Conservation (phyloP, 169 alveolate species). For the Cyclospora cayetanensis region DNA sequence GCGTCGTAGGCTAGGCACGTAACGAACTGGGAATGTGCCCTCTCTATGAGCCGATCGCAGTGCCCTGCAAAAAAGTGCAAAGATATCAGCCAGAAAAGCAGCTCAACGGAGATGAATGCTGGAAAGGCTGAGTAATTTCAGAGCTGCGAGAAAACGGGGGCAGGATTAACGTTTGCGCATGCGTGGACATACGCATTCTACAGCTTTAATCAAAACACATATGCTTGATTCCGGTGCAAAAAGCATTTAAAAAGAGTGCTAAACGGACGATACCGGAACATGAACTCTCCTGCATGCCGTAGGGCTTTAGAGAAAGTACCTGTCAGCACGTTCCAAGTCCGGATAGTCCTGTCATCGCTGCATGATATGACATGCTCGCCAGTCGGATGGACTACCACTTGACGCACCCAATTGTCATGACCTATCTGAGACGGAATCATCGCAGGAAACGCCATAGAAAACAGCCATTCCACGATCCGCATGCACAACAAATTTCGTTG, state of each 20-base stretch:
- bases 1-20: constrained; percentile 38
- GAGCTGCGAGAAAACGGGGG: not conserved
- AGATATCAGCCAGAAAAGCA: too few relatives aligned
- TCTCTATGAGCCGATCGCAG: constrained; percentile 7
- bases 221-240: too few relatives aligned
- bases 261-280: too few relatives aligned
- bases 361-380: constrained; percentile 52
- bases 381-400: constrained; percentile 52
- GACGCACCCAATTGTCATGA: constrained; percentile 66
- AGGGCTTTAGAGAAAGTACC: not conserved
- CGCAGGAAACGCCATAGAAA: too few relatives aligned
- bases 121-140: not conserved
- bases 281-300: too few relatives aligned
- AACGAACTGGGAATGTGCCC: constrained; percentile 58
- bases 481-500: too few relatives aligned
- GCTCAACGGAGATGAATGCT: not conserved
- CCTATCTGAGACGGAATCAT: not conserved
- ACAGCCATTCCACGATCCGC: too few relatives aligned
- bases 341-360: constrained; percentile 46
- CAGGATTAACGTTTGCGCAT: too few relatives aligned
- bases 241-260: too few relatives aligned
- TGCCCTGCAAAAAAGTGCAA: not conserved
- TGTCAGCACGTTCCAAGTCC: constrained; percentile 44
- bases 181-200: too few relatives aligned
- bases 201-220: too few relatives aligned